phyloP scores from a whole-genome alignment of 805 yeast species.

The Candida silvatica region DNA sequence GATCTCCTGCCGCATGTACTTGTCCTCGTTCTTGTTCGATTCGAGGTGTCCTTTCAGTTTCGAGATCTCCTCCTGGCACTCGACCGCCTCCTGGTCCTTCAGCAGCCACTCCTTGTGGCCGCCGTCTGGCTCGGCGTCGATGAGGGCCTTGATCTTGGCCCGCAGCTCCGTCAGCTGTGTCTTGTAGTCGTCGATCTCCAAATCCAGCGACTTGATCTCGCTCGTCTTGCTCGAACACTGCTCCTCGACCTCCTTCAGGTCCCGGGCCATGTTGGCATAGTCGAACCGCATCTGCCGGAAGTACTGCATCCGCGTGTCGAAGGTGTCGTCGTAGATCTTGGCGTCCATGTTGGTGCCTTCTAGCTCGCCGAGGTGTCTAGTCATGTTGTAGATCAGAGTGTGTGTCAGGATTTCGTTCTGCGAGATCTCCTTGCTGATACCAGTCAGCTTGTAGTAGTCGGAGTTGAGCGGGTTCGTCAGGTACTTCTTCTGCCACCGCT shows the following conservation, averaged over 20 bases:
- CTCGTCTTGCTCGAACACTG: conserved; percentile 21
- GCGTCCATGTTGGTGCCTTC: conserved; percentile 38
- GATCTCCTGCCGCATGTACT: conserved; percentile 55
- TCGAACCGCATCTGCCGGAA: conserved; percentile 34
- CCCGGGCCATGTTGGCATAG: conserved; percentile 35
- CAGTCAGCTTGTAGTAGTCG: conserved; percentile 24
- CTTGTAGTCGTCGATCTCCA: conserved; percentile 11
- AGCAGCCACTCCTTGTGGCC: conserved; percentile 18
- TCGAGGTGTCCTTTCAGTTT: conserved; percentile 34
- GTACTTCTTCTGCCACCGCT: conserved; percentile 59
- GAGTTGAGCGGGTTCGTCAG: conserved; percentile 55
- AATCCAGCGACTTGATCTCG: conserved; percentile 21
- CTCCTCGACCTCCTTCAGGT: conserved; percentile 32
- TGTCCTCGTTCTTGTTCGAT: conserved; percentile 47
- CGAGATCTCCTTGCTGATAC: conserved; percentile 23
- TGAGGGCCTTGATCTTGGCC: conserved; percentile 9
- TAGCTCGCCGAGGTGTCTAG: conserved; percentile 35
- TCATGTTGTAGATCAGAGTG: conserved; percentile 48
- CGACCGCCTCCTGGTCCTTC: conserved; percentile 34
- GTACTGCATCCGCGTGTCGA: conserved; percentile 32
- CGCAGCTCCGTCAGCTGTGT: conserved; percentile 7
- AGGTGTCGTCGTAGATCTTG: conserved; percentile 32
- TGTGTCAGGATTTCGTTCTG: conserved; percentile 45
- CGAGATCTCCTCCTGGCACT: conserved; percentile 36
- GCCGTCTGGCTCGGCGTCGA: conserved; percentile 6